A percentile compares a stretch with the other conserved stretches of the same genome.
phyloP scores from a whole-genome alignment of 768 basidiomycete species.

The Psilocybe azurescens region DNA sequence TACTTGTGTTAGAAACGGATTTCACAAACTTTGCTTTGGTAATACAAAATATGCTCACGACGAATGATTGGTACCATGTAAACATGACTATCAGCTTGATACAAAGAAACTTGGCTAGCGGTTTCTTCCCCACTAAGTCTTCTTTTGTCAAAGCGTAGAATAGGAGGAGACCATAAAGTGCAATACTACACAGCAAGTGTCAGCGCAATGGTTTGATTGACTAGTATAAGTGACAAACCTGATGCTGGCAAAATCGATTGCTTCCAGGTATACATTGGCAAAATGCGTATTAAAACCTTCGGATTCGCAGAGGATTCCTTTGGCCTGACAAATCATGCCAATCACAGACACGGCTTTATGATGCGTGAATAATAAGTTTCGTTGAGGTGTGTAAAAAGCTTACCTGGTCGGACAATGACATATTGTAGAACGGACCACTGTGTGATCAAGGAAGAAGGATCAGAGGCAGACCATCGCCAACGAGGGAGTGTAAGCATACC shows the following conservation, averaged over 20 bases:
- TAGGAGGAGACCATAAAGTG: conserved; percentile 83
- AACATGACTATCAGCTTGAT: conserved; percentile 91
- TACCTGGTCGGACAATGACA: conserved; percentile 68
- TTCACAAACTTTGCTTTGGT: neutral
- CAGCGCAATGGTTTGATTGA: neutral
- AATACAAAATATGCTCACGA: conserved; percentile 46
- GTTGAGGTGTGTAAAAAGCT: neutral
- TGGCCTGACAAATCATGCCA: conserved; percentile 79
- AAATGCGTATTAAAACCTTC: conserved; percentile 62
- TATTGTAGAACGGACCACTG: conserved; percentile 95
- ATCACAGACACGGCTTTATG: conserved; percentile 71
- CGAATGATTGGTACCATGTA: conserved; percentile 86
- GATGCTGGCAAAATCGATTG: conserved; percentile 82
- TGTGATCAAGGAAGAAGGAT: neutral
- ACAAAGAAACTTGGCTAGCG: conserved; percentile 83
- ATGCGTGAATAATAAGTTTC: conserved; percentile 59
- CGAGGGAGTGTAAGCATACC: conserved; percentile 38
- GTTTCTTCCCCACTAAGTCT: conserved; percentile 75
- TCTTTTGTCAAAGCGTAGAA: conserved; percentile 86
- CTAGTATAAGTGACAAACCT: conserved; percentile 47
- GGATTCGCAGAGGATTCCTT: conserved; percentile 71
- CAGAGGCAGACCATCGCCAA: neutral
- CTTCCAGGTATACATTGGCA: conserved; percentile 74
- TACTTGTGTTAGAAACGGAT: neutral
- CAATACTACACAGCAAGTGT: conserved; percentile 54